Evolutionary conservation across 2,329 filamentous ascomycete genomes (phyloP), one percentile per base, ranked within the genome.

Genomic region (Diaporthe amygdali): DNA sequence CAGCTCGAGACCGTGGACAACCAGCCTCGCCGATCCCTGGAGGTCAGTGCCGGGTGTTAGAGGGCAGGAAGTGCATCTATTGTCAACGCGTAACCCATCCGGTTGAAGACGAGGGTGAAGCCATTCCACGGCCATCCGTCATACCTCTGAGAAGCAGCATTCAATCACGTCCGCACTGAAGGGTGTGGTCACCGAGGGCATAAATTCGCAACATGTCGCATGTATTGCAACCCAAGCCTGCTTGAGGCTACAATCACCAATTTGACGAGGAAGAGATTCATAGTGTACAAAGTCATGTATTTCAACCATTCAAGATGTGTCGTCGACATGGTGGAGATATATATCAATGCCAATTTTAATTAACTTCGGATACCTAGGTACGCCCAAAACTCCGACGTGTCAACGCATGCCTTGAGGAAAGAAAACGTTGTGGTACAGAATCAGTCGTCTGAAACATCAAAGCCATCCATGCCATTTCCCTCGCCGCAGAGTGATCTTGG

Each of bases 331-430:
- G 9, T 37, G n/a, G n/a, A 37, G 27, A 7, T 22, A 47, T 64
- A 25, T 63, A 49, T 64, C 44, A 37, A 49, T 59, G 44, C 27
- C 41, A 47, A 59, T 41, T 32, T 67, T 37, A 3, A 59, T 56
- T 51, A 49, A 68, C 14, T 55, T 41, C 15, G 27, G 25, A 49
- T 22, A 68, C 66, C 66, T 59, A 68, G 22, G 41, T 49, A 59
- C 52, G 52, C 52, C 66, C 44, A 6, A 20, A 68, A 68, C 54
- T 49, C 52, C 66, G 25, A 68, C 41, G 41, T 68, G 30, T 68
- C 44, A 15, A 59, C 41, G 52, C 34, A 56, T 68, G 52, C 52
- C 52, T 27, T 41, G 12, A 39, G 39, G 20, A 22, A 30, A 59
- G 2, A 15, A 68, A 49, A 55, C 32, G 30, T 37, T 64, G n/a